These are phyloP conservation scores for Ambrosia trifida DNA, from an alignment of 129 eudicot genomes.

Conservation along the genomic window DNA sequence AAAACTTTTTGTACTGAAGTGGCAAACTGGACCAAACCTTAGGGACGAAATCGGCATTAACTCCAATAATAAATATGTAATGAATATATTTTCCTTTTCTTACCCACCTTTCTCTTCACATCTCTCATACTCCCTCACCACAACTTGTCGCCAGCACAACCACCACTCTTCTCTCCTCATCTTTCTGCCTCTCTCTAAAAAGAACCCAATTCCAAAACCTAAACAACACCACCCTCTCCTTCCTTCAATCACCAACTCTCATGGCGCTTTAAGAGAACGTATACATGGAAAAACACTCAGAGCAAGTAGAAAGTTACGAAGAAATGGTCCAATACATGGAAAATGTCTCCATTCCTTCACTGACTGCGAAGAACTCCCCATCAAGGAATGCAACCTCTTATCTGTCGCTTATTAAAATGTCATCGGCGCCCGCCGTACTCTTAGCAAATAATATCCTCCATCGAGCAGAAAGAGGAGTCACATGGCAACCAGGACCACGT, in stretches of 20 bases:
- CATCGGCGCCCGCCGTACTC: conserved; percentile 81
- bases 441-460: conserved; percentile 76
- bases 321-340: conserved; percentile 86
- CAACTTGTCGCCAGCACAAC: no score
- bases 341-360: conserved; percentile 51
- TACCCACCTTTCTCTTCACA: no score
- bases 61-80: no score
- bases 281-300: conserved; percentile 69
- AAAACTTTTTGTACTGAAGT: no score
- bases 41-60: no score
- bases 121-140: no score
- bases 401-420: conserved; percentile 79
- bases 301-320: conserved; percentile 83
- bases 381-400: conserved; percentile 72
- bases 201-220: conserved; percentile 5
- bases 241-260: conserved; percentile 34
- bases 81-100: no score
- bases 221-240: neutral
- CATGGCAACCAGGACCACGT: no score
- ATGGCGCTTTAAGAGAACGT: conserved; percentile 65
- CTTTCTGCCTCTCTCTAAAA: conserved; percentile 15
- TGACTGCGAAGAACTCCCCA: conserved; percentile 55
- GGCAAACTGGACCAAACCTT: no score
- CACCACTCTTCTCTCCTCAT: no score
- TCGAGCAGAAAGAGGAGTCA: conserved; percentile 70